A percentile compares a stretch with the other conserved stretches of the same genome.
phyloP scores from a whole-genome alignment of 2,329 filamentous ascomycete species.

The Botrytis cinerea region DNA sequence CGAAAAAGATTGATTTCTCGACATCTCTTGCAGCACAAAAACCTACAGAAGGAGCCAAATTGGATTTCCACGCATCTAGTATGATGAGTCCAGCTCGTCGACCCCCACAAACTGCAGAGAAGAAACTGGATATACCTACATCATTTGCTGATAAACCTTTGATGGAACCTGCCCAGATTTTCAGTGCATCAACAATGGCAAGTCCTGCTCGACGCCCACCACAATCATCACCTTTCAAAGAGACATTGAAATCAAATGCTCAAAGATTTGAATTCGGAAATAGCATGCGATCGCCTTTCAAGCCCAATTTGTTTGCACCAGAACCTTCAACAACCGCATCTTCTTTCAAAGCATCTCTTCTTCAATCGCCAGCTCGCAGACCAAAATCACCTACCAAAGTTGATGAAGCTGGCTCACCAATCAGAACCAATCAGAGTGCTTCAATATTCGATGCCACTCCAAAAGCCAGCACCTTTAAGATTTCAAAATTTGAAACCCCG shows the following conservation, averaged over 20 bases:
- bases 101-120: conserved; percentile 44
- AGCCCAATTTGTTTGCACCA: conserved; percentile 34
- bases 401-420: conserved; percentile 38
- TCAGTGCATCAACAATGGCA: conserved; percentile 46
- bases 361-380: conserved; percentile 41
- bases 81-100: conserved; percentile 60
- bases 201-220: conserved; percentile 60
- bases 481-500: conserved; percentile 40
- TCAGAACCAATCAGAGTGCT: conserved; percentile 26
- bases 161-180: conserved; percentile 42
- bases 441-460: conserved; percentile 36
- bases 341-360: conserved; percentile 38
- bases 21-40: conserved; percentile 39
- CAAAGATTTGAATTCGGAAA: conserved; percentile 46
- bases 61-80: conserved; percentile 45
- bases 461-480: conserved; percentile 38
- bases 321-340: conserved; percentile 29
- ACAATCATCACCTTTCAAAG: conserved; percentile 56
- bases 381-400: conserved; percentile 41
- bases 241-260: conserved; percentile 57
- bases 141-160: conserved; percentile 38
- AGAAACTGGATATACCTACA: conserved; percentile 43
- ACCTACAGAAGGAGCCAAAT: conserved; percentile 31
- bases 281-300: conserved; percentile 39
- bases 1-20: conserved; percentile 44